These are phyloP conservation scores for Wickerhamiella spandovensis DNA, from an alignment of 805 yeast genomes.

Conservation along the genomic window DNA sequence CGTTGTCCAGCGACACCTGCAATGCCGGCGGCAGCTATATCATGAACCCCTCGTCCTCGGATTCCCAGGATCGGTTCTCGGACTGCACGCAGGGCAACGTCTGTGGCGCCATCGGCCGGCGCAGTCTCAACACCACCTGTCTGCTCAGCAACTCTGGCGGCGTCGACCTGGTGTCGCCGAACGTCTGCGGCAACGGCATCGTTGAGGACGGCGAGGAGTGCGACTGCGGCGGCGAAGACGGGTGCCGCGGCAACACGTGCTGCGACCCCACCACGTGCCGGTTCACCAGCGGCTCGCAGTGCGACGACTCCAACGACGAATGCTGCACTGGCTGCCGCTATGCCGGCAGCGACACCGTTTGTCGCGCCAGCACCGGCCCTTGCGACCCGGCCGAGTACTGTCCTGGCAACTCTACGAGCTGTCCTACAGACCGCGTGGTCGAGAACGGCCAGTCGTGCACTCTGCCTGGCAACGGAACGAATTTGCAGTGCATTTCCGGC, in stretches of 20 bases:
- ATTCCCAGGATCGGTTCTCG: constrained; percentile 21
- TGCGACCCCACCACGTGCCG: constrained; percentile 18
- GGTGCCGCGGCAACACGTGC: constrained; percentile 20
- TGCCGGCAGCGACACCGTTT: constrained; percentile 19
- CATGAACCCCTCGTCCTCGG: constrained; percentile 26
- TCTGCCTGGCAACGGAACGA: constrained; percentile 5
- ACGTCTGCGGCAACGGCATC: constrained; percentile 28
- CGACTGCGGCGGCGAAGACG: constrained; percentile 27
- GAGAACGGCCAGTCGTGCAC: constrained; percentile 22
- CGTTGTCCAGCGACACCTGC: constrained; percentile 20
- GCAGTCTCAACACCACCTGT: constrained; percentile 20
- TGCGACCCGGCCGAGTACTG: constrained; percentile 26
- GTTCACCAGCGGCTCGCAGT: constrained; percentile 12
- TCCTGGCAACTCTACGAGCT: constrained; percentile 23
- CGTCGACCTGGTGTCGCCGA: constrained; percentile 20
- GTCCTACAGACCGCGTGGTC: constrained; percentile 21
- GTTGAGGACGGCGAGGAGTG: constrained; percentile 30
- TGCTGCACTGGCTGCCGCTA: constrained; percentile 25
- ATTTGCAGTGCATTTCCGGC: constrained; percentile 23
- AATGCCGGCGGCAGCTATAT: constrained; percentile 24
- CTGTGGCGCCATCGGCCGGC: constrained; percentile 21
- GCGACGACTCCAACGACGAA: constrained; percentile 19
- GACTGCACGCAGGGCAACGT: constrained; percentile 26
- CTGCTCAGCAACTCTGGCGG: constrained; percentile 8
- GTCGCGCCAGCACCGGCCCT: constrained; percentile 23